Conservation (phyloP, 306 rosid genomes). For the Medicago ruthenica region DNA sequence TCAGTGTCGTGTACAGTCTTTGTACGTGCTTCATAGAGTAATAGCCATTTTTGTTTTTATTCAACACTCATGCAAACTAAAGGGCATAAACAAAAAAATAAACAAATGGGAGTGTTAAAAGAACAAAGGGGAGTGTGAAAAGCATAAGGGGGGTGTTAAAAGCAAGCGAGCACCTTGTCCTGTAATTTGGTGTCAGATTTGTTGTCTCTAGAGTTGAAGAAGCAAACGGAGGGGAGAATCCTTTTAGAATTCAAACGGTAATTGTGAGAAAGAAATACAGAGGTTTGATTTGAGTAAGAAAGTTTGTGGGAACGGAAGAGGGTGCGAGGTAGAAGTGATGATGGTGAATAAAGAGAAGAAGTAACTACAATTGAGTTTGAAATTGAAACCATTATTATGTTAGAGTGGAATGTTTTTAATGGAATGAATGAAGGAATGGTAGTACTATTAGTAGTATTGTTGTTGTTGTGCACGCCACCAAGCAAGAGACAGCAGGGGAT, state of each 20-base stretch:
- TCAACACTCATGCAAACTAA: constrained; percentile 1
- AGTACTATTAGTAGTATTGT: too few species aligned
- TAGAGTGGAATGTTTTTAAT: background rate
- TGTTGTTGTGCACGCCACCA: background rate
- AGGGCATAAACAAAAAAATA: background rate
- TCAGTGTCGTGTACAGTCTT: too few species aligned
- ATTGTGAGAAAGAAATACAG: constrained; percentile 36
- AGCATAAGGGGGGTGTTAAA: background rate
- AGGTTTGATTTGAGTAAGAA: constrained; percentile 44
- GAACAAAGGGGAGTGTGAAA: background rate
- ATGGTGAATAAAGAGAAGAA: constrained; percentile 41
- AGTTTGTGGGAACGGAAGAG: constrained; percentile 48
- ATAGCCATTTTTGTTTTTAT: background rate
- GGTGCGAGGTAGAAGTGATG: constrained; percentile 24
- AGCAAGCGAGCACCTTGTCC: constrained; percentile 51
- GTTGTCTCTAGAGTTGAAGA: constrained; percentile 59
- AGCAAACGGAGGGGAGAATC: constrained; percentile 51
- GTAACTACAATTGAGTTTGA: constrained; percentile 42
- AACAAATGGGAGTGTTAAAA: background rate
- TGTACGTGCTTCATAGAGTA: background rate
- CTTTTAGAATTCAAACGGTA: constrained; percentile 38
- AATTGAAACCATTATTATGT: constrained; percentile 34
- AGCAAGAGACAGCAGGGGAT: background rate
- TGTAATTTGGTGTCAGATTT: constrained; percentile 48
- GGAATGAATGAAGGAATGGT: background rate